These are phyloP conservation scores for Blepharisma japonicum DNA, from an alignment of 73 alveolate species.

Conservation along the genomic window DNA sequence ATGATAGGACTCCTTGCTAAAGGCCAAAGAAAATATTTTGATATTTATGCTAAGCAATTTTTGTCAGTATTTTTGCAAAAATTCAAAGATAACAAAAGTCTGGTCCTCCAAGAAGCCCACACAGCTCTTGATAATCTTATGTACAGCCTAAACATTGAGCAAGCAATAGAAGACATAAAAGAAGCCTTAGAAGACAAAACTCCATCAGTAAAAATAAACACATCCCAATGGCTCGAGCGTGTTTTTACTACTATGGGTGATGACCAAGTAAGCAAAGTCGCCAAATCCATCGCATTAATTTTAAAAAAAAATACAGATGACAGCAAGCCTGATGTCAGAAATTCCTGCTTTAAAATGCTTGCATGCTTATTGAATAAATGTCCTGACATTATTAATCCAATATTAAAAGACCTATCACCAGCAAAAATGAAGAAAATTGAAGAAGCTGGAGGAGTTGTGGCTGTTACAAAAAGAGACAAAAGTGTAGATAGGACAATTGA, in stretches of 20 bases:
- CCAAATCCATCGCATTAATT: constrained; percentile 30
- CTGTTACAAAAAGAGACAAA: constrained; percentile 15
- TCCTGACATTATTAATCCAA: constrained; percentile 40
- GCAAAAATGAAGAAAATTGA: constrained; percentile 48
- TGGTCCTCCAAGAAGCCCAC: constrained; percentile 36
- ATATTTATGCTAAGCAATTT: constrained; percentile 25
- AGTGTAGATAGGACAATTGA: constrained; percentile 32
- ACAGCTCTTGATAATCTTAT: constrained; percentile 36
- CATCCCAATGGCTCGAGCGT: constrained; percentile 39
- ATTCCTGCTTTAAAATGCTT: constrained; percentile 39
- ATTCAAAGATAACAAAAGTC: constrained; percentile 37
- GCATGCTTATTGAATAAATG: constrained; percentile 48
- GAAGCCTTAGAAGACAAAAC: constrained; percentile 47
- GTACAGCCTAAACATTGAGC: constrained; percentile 32
- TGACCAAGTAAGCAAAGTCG: constrained; percentile 36
- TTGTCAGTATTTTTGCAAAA: constrained; percentile 1
- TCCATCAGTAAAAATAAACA: constrained; percentile 49
- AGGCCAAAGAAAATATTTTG: constrained; percentile 34
- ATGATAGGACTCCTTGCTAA: constrained; percentile 28
- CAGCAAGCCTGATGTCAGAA: constrained; percentile 48
- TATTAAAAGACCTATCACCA: constrained; percentile 40
- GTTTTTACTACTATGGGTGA: constrained; percentile 31
- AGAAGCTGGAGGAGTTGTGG: constrained; percentile 47
- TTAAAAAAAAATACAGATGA: constrained; percentile 45
- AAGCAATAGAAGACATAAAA: constrained; percentile 37